Evolutionary conservation across 2,329 filamentous ascomycete species (phyloP), one percentile per base, ranked within the genome.

Genomic region (Penicillium nordicum): DNA sequence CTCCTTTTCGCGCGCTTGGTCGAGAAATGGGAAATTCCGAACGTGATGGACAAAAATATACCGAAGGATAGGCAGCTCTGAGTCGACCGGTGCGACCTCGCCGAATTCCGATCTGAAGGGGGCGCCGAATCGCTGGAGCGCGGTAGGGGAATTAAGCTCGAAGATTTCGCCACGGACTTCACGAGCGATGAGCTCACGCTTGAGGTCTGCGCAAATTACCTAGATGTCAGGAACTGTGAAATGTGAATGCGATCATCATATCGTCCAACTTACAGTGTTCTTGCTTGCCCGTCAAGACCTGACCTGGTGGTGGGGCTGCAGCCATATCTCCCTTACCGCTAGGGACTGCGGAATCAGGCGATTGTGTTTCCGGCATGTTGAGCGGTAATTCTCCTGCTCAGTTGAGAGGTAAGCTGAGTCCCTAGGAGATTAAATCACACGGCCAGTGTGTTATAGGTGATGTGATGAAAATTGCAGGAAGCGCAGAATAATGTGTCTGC

Each of bases 1-100:
- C 76, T 99, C 94, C 82, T 97, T 96, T 82, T 99, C 94, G 69
- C 86, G 88, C 23, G 94, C 94, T 80, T 96, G 91, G 76, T 99
- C 92, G 62, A 99, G 84, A 71, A 99, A 99, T 1, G 94, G 94
- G 68, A 99, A 99, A 68, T 97, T 95, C 69, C 94, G 91, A 57
- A 99, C 86, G 86, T 97, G 92, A 72, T 97, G 89, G 53, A 97
- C 94, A 72, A 99, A 99, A 69, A 99, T 96, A 78, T 94, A 97
- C 63, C 94, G 86, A 59, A 99, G 80, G 60, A 99, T 88, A 18
- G 94, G 94, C 29, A 99, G 82, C 67, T 97, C 93, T 2, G 92
- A 97, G 70, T 99, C 92, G 58, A 96, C 83, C 14, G 94, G 94
- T 4, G 92, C 88, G 25, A 99, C 88, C 74, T 99, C 94, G 61